Evolutionary conservation across 306 rosid genomes (phyloP), one percentile per base, ranked within the genome.

Genomic region (Casuarina equisetifolia): DNA sequence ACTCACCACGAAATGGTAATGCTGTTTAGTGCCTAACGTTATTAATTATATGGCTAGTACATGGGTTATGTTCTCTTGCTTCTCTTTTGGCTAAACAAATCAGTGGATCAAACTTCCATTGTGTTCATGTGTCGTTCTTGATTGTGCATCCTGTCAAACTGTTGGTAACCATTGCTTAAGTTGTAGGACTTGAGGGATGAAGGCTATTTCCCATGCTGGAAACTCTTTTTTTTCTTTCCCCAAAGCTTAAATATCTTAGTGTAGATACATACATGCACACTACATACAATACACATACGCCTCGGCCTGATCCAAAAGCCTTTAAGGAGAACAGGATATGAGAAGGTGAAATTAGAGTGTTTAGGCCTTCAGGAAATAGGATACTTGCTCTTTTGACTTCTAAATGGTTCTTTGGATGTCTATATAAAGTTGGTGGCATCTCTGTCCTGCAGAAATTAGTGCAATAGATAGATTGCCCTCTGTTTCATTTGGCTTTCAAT

Each of bases 1-100:
- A 69, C 76, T 77, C 84, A 51, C 82, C 78, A 38, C 76, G 39
- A 63, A 70, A 49, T 63, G 87, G 89, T 80, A 86, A 74, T 79
- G 32, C 69, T 80, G 43, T 38, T 10, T 39, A 53, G 75, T 73
- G 58, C 75, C 44, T 38, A 36, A 62, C 17, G 17, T 66, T 40
- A 13, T 39, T 66, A 16, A 11, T 39, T 64, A 16, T 25, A 66
- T 9, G 48, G 25, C 8, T 40, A 2, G 32, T 39, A 16, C 49
- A 15, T 66, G 9, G 12, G 49, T 39, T 40, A 17, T 39, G n/a
- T 40, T 40, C 50, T 66, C 32, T 66, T 66, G 70, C 46, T 39
- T 66, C 48, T 66, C 19, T 39, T 66, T 16, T 15, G 49, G 59
- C 36, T 57, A 39, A 74, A 45, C 63, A 49, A 48, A 50, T 72